phyloP scores from a whole-genome alignment of 495 filamentous ascomycete genomes.

The Hypoxylon fuscum region DNA sequence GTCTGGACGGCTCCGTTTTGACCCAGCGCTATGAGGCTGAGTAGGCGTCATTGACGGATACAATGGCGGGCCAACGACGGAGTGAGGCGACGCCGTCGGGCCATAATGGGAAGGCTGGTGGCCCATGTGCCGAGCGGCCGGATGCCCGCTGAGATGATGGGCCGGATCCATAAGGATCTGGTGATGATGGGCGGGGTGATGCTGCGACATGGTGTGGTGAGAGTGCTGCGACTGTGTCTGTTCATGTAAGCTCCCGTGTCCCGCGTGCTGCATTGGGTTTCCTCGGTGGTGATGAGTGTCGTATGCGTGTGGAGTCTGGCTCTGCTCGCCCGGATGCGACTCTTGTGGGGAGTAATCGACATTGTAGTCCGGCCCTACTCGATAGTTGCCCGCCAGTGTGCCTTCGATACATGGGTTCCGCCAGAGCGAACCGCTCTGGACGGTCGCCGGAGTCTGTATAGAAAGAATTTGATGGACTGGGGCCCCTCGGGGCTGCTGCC shows the following conservation, averaged over 20 bases:
- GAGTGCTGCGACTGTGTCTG: conserved; percentile 51
- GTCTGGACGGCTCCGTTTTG: conserved; percentile 58
- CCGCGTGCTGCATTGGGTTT: conserved; percentile 49
- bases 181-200: conserved; percentile 59
- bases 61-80: conserved; percentile 51
- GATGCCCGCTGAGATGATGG: conserved; percentile 57
- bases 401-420: conserved; percentile 74
- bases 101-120: conserved; percentile 58
- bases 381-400: conserved; percentile 73
- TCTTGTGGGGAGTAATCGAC: conserved; percentile 71
- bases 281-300: conserved; percentile 58
- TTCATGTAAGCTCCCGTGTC: conserved; percentile 57
- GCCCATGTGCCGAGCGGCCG: conserved; percentile 55
- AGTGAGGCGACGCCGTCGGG: conserved; percentile 52
- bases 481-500: conserved; percentile 57
- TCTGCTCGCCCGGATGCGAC: conserved; percentile 64
- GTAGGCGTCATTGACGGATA: conserved; percentile 57
- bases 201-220: conserved; percentile 61
- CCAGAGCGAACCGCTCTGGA: conserved; percentile 76
- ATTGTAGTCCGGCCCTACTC: conserved; percentile 66
- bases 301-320: conserved; percentile 60
- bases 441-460: conserved; percentile 66
- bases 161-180: conserved; percentile 58
- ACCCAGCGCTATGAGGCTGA: conserved; percentile 52
- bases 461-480: conserved; percentile 59